A percentile compares a stretch with the other conserved stretches of the same genome.
phyloP scores from a whole-genome alignment of 441 rosid genomes.

The Erodium moschatum region DNA sequence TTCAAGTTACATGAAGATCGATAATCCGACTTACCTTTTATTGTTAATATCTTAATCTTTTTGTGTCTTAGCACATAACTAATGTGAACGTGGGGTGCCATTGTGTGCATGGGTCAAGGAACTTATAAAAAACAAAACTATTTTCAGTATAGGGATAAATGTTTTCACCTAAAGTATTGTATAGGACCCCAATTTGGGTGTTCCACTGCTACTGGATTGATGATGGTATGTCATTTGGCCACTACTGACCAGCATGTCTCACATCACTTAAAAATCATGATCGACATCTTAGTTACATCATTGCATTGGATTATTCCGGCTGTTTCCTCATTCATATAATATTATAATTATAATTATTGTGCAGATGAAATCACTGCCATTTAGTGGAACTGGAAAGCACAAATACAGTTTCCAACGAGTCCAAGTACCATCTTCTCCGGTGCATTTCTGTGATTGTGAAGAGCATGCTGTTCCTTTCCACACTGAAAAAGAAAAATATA shows the following conservation, averaged over 20 bases:
- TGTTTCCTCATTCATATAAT: conserved; percentile 11
- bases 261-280: neutral
- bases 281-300: neutral
- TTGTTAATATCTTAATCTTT: no score
- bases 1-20: no score
- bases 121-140: neutral
- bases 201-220: neutral
- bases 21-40: no score
- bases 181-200: no score
- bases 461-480: conserved; percentile 44
- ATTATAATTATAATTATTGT: conserved; percentile 14
- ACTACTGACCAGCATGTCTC: neutral
- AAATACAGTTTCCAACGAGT: conserved; percentile 75
- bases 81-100: neutral
- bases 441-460: conserved; percentile 71
- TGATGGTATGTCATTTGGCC: neutral
- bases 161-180: no score
- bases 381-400: conserved; percentile 79
- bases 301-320: neutral
- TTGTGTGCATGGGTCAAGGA: neutral
- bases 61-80: no score
- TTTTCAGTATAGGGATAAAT: no score
- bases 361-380: conserved; percentile 62
- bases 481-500: conserved; percentile 22
- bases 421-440: conserved; percentile 44